Conservation (phyloP, 768 basidiomycete species). For the Pluteus cervinus region DNA sequence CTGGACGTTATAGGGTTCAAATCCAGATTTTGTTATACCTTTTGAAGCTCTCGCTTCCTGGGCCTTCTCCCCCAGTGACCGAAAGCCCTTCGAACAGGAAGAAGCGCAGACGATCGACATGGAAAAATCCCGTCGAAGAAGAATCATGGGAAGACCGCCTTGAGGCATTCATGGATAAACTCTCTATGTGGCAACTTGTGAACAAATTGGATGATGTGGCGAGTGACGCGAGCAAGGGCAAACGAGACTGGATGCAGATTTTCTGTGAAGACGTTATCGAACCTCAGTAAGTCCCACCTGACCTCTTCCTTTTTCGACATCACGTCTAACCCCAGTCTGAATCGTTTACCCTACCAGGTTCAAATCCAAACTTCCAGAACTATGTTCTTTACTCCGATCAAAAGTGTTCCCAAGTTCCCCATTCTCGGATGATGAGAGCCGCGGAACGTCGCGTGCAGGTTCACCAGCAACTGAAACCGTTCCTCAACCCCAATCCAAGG, state of each 20-base stretch:
- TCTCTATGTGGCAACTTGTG: slow-evolving; percentile 74
- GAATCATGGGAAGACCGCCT: slow-evolving; percentile 44
- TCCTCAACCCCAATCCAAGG: slow-evolving; percentile 9
- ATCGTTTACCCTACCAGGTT: slow-evolving; percentile 37
- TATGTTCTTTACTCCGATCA: slow-evolving; percentile 51
- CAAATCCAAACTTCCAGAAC: slow-evolving; percentile 40
- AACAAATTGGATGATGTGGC: slow-evolving; percentile 22
- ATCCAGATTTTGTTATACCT: slow-evolving; percentile 72
- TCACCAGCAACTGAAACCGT: slow-evolving; percentile 10
- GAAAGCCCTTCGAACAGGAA: slow-evolving; percentile 20
- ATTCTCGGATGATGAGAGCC: slow-evolving; percentile 41
- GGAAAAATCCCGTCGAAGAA: slow-evolving; percentile 14
- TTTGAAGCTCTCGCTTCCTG: slow-evolving; percentile 58
- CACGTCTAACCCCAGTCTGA: not conserved
- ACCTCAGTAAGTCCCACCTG: slow-evolving; percentile 42
- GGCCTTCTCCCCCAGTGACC: slow-evolving; percentile 23
- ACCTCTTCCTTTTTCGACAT: not conserved
- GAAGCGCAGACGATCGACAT: slow-evolving; percentile 10
- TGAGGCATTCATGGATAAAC: slow-evolving; percentile 72
- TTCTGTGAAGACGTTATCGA: slow-evolving; percentile 69
- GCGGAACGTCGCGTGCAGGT: slow-evolving; percentile 2
- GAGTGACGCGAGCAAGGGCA: slow-evolving; percentile 10
- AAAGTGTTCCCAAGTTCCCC: slow-evolving; percentile 66
- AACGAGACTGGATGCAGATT: slow-evolving; percentile 68
- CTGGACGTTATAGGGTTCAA: slow-evolving; percentile 43